Percentiles rank a stretch among this genome's conserved stretches.
phyloP scores from a whole-genome alignment of 2,329 filamentous ascomycete genomes.

The Dichotomopilus funicola region DNA sequence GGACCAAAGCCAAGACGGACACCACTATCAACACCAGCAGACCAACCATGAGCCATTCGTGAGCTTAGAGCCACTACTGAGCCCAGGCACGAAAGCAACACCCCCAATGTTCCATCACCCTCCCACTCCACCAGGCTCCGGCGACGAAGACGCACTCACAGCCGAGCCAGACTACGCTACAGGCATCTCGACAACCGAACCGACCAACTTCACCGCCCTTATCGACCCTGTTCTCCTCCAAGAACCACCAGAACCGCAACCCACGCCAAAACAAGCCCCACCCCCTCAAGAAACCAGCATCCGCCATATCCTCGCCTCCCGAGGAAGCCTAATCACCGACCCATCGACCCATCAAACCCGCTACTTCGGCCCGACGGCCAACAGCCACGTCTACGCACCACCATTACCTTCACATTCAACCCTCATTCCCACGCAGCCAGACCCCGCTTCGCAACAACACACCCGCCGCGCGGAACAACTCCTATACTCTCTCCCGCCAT shows the following conservation, averaged over 20 bases:
- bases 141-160: slow-evolving; percentile 28
- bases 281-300: slow-evolving; percentile 39
- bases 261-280: no score
- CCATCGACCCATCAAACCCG: slow-evolving; percentile 43
- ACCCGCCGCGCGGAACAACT: slow-evolving; percentile 41
- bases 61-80: slow-evolving; percentile 2
- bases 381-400: slow-evolving; percentile 45
- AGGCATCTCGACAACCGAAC: slow-evolving; percentile 17
- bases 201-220: slow-evolving; percentile 15
- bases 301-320: slow-evolving; percentile 42
- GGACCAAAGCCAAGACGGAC: slow-evolving; percentile 12
- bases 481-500: slow-evolving; percentile 38
- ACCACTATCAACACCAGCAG: not conserved
- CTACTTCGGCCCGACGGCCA: slow-evolving; percentile 49
- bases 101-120: slow-evolving; percentile 20
- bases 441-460: slow-evolving; percentile 28
- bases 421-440: slow-evolving; percentile 31
- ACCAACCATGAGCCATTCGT: not conserved
- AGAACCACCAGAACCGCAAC: slow-evolving; percentile 18
- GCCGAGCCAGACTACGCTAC: slow-evolving; percentile 25
- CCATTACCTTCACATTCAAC: slow-evolving; percentile 24
- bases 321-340: slow-evolving; percentile 45
- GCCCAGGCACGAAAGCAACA: not conserved
- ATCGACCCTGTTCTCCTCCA: slow-evolving; percentile 25
- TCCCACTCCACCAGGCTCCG: slow-evolving; percentile 26